phyloP scores from a whole-genome alignment of 306 rosid species.

The Delonix regia region DNA sequence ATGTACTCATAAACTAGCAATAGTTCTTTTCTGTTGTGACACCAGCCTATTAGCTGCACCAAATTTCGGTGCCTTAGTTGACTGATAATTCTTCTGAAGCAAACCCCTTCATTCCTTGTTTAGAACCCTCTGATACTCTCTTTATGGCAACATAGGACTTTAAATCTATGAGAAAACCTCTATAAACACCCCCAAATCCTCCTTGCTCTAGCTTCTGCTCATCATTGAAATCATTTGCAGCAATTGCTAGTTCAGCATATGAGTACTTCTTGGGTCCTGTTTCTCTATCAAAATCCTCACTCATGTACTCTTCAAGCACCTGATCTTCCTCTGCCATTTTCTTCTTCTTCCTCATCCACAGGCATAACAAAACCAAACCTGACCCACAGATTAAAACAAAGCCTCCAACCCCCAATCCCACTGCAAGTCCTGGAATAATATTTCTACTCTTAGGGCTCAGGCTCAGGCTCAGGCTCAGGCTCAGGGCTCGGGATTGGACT shows the following conservation, averaged over 20 bases:
- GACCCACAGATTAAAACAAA: too few species aligned
- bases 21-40: conserved; percentile 33
- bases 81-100: conserved; percentile 44
- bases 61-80: conserved; percentile 46
- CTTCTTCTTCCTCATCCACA: background rate
- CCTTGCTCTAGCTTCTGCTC: conserved; percentile 48
- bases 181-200: conserved; percentile 51
- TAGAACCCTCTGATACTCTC: conserved; percentile 33
- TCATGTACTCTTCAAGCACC: conserved; percentile 30
- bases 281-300: conserved; percentile 38
- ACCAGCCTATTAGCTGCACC: conserved; percentile 50
- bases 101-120: conserved; percentile 52
- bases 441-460: too few species aligned
- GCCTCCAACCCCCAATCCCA: too few species aligned
- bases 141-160: conserved; percentile 46
- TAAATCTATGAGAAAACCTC: conserved; percentile 35
- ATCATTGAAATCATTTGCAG: conserved; percentile 40
- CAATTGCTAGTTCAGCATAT: conserved; percentile 35
- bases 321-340: conserved; percentile 26
- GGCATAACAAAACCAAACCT: too few species aligned
- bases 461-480: too few species aligned
- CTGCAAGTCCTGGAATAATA: too few species aligned
- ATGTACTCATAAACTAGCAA: conserved; percentile 45
- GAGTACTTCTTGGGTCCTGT: conserved; percentile 43
- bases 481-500: too few species aligned